A percentile compares a stretch with the other conserved stretches of the same genome.
Conservation (phyloP, 495 filamentous ascomycete species). For the Durotheca rogersii region DNA sequence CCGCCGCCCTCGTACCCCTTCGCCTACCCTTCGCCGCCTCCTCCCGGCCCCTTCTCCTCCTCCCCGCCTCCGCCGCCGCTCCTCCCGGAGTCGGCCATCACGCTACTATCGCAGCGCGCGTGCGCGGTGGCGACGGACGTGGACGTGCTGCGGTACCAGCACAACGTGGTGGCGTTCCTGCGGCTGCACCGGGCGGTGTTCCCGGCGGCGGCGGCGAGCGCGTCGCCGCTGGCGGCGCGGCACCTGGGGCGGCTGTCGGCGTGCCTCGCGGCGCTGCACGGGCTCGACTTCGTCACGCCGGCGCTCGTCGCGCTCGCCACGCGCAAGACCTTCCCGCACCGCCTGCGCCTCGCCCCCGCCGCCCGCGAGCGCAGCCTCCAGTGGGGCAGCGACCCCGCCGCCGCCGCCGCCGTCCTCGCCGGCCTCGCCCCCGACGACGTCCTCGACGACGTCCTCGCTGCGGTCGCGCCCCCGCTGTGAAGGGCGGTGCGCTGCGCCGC, state of each 20-base stretch:
- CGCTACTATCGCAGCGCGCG: conserved; percentile 37
- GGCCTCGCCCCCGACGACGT: conserved; percentile 73
- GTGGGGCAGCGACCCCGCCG: conserved; percentile 80
- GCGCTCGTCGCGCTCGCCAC: conserved; percentile 79
- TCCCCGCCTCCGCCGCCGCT: conserved; percentile 1
- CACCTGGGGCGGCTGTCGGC: conserved; percentile 68
- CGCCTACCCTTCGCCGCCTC: background rate
- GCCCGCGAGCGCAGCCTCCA: conserved; percentile 84
- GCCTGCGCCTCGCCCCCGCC: conserved; percentile 65
- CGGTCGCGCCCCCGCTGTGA: conserved; percentile 70
- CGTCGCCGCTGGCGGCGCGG: conserved; percentile 72
- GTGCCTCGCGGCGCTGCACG: conserved; percentile 81
- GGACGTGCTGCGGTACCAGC: conserved; percentile 76
- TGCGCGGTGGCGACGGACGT: conserved; percentile 38
- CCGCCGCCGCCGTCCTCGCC: conserved; percentile 64
- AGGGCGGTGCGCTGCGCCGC: too few relatives aligned
- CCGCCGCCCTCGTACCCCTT: too few relatives aligned
- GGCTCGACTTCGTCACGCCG: conserved; percentile 77
- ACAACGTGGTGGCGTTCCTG: conserved; percentile 82
- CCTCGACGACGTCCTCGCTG: conserved; percentile 75
- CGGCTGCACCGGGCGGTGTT: conserved; percentile 81
- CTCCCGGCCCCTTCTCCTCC: conserved; percentile 31
- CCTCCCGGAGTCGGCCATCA: conserved; percentile 42
- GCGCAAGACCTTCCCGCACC: conserved; percentile 87
- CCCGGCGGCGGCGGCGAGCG: conserved; percentile 53